Base-by-base conservation (phyloP, 1,284 basidiomycete genomes). In the Cryptococcus depauperatus region DNA sequence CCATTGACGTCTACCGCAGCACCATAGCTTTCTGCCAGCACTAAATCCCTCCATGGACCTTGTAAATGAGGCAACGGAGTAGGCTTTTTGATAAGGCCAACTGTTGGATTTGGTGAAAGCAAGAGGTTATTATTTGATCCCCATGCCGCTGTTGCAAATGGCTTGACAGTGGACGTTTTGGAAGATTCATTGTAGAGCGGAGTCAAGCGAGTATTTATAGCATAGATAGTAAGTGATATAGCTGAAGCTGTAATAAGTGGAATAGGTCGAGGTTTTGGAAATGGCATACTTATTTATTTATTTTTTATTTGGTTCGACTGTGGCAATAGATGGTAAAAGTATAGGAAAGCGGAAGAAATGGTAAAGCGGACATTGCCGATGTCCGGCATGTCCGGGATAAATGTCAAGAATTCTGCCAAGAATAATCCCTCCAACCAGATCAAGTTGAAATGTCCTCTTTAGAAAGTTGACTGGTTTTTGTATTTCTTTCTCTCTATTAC, bases 1-100 rank as follows among this genome's bases (percentile, higher is more conserved):
- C 92, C 92, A 34, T 78, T 75, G 3, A 81, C 82, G 64, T 92
- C 87, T n/a, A 90, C 79, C 51, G 83, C 86, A 3, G 84, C 86
- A 1, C 80, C 87, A 55, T 89, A 84, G 35, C 73, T 76, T 55
- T 81, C 77, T 35, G 85, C 81, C 16, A 92, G 69, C 5, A 77
- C 80, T 25, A 92, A 64, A 66, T 92, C 86, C 16, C 85, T 77
- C 22, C 91, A 72, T 1, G 87, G 60, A n/a, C 59, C 39, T 10
- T 65, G 59, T 26, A 71, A 46, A 22, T 62, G 57, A 10, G 53
- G 22, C 10, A 68, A 44, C 14, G 65, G 56, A 11, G 59, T 54
- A 4, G 66, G 65, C 14, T 54, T 55, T 47, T 62, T 62, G 14
- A 66, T 11, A n/a, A 57, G 48, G 2, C 46, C 35, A 34, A 59